Evolutionary conservation across 2,329 filamentous ascomycete genomes (phyloP).

Genomic region (Phaeosphaeriaceae sp.): DNA sequence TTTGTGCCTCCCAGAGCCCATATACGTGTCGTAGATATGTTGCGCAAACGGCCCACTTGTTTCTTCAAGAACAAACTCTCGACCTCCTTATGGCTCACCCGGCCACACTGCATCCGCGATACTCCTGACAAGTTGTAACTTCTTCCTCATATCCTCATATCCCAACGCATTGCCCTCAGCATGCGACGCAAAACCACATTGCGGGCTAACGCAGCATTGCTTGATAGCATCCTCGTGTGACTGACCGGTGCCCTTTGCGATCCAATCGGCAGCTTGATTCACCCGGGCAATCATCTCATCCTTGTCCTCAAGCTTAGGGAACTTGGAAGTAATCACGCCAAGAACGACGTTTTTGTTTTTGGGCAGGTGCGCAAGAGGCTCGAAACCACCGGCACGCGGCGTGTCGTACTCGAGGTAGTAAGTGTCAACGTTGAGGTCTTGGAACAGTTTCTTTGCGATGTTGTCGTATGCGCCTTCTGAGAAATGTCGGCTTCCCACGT

Average conservation of each 20-base stretch:
- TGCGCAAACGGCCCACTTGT: too few species aligned
- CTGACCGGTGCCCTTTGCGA: constrained; percentile 71
- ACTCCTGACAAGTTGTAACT: constrained; percentile 71
- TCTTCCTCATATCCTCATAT: constrained; percentile 74
- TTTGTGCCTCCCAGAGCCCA: constrained; percentile 10
- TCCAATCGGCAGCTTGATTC: constrained; percentile 64
- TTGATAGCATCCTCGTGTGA: constrained; percentile 71
- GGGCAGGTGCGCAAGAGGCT: constrained; percentile 53
- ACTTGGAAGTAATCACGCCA: constrained; percentile 56
- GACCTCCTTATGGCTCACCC: constrained; percentile 47
- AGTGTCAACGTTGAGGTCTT: constrained; percentile 49
- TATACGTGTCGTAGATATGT: too few species aligned
- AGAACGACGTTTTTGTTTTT: constrained; percentile 56
- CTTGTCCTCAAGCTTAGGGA: constrained; percentile 54
- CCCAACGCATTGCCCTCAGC: constrained; percentile 73
- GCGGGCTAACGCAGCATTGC: constrained; percentile 58
- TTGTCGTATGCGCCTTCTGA: constrained; percentile 56
- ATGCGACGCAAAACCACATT: constrained; percentile 66
- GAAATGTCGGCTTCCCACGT: constrained; percentile 55
- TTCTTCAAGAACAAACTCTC: constrained; percentile 39
- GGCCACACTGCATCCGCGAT: constrained; percentile 78
- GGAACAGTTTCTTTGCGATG: constrained; percentile 53
- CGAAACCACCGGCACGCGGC: constrained; percentile 55
- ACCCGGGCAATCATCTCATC: constrained; percentile 56
- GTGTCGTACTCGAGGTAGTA: constrained; percentile 56